These are phyloP conservation scores for Coemansia sp. DNA, from an alignment of 192 early-diverging fungal species.

Conservation along the genomic window DNA sequence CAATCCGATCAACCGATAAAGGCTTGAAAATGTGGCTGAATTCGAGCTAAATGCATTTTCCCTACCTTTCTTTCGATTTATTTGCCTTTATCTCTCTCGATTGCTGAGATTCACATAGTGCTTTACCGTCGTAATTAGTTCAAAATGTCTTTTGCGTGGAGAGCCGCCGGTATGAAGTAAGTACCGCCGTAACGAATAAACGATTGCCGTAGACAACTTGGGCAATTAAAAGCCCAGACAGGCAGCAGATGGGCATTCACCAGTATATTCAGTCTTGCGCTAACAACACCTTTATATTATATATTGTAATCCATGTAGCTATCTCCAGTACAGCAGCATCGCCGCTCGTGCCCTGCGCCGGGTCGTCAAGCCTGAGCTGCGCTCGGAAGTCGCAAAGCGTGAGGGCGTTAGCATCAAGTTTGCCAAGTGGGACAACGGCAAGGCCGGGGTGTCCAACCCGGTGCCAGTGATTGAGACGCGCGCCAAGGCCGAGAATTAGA, in stretches of 20 bases:
- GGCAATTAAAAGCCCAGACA: too few relatives aligned
- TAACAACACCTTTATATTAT: background rate
- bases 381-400: constrained; percentile 53
- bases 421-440: constrained; percentile 54
- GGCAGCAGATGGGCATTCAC: background rate
- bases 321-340: constrained; percentile 57
- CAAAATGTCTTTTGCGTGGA: constrained; percentile 51
- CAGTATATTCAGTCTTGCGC: too few relatives aligned
- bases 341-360: constrained; percentile 55
- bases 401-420: constrained; percentile 45
- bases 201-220: too few relatives aligned
- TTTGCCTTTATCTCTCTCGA: background rate
- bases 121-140: background rate
- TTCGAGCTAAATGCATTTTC: background rate
- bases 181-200: background rate
- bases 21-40: background rate
- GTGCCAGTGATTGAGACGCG: constrained; percentile 44
- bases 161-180: constrained; percentile 56
- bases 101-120: background rate
- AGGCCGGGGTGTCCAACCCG: constrained; percentile 25
- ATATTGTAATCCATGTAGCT: constrained; percentile 21
- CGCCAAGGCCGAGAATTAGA: constrained; percentile 44
- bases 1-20: background rate
- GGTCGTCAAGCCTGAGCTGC: constrained; percentile 45
- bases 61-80: background rate